phyloP scores from a whole-genome alignment of 306 rosid genomes.

The Malus domestica region ASM211411v1 NC_041795.1:35803501-35804000 shows the following conservation, averaged over 20 bases:
- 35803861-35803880: constrained; percentile 44
- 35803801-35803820: constrained; percentile 65
- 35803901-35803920: constrained; percentile 9
- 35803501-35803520: background rate
- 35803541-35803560: too few relatives aligned
- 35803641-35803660: too few relatives aligned
- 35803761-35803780: too few relatives aligned
- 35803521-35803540: too few relatives aligned
- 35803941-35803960: constrained; percentile 32
- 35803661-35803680: too few relatives aligned
- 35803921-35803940: constrained; percentile 4
- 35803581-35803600: too few relatives aligned
- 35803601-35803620: too few relatives aligned
- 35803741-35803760: background rate
- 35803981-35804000: constrained; percentile 27
- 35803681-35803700: background rate
- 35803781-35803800: background rate
- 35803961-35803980: constrained; percentile 35
- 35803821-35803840: constrained; percentile 43
- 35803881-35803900: constrained; percentile 23
- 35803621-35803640: too few relatives aligned
- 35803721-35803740: background rate
- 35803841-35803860: constrained; percentile 42
- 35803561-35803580: too few relatives aligned
- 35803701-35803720: background rate